Conservation (phyloP, 345 rosid genomes). For the Viola odorata region DNA sequence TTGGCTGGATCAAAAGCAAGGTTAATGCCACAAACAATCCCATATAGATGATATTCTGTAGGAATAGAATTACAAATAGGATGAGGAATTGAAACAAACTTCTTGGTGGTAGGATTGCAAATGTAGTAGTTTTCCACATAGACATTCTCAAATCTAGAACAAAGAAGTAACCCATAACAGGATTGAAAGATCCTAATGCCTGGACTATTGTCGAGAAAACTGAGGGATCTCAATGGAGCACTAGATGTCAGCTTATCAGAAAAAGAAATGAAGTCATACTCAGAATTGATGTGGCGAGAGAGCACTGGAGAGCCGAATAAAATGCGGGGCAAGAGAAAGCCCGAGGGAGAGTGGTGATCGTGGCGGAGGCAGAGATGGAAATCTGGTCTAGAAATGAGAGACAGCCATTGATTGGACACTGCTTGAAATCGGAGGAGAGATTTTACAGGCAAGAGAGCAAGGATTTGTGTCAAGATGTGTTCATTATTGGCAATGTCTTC, state of each 20-base stretch:
- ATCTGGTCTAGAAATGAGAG: constrained; percentile 8
- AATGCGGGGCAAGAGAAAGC: not conserved
- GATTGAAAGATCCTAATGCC: not conserved
- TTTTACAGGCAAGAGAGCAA: constrained; percentile 8
- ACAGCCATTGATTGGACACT: constrained; percentile 16
- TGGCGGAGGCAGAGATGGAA: constrained; percentile 9
- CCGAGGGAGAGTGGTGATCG: constrained; percentile 6
- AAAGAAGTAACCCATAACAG: constrained; percentile 14
- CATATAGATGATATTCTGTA: not conserved
- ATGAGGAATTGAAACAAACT: constrained; percentile 3
- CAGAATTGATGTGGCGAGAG: not conserved
- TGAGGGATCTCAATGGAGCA: not conserved
- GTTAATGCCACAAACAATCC: not conserved
- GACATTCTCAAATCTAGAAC: not conserved
- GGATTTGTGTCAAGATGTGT: constrained; percentile 7
- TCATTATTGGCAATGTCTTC: not conserved
- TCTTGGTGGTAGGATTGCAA: constrained; percentile 21
- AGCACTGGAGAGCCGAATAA: too few relatives aligned
- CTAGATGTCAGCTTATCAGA: not conserved
- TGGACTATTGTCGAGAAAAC: not conserved
- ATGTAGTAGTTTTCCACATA: not conserved
- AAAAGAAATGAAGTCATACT: constrained; percentile 6
- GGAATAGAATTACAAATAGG: not conserved
- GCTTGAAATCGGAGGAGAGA: constrained; percentile 8
- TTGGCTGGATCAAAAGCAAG: constrained; percentile 19